phyloP scores from a whole-genome alignment of 2,329 filamentous ascomycete genomes.

The Alternaria sp. region DNA sequence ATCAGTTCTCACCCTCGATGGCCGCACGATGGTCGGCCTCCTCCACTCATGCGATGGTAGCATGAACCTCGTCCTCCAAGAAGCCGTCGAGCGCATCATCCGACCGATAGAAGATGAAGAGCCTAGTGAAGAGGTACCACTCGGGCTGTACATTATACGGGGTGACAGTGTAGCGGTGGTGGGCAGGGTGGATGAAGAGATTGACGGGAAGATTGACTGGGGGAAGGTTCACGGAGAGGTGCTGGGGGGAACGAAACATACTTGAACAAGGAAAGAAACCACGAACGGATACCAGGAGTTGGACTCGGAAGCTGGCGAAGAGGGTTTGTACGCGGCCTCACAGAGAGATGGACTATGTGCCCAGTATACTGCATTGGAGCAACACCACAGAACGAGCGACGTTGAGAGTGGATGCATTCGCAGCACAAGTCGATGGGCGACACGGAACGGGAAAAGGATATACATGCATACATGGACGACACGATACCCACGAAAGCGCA shows the following conservation, averaged over 20 bases:
- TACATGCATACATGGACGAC: constrained; percentile 12
- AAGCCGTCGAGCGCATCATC: constrained; percentile 89
- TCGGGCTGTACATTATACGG: constrained; percentile 90
- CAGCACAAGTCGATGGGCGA: background rate
- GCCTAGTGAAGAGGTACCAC: constrained; percentile 78
- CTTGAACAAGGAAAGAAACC: constrained; percentile 22
- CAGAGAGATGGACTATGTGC: background rate
- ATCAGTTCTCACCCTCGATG: constrained; percentile 89
- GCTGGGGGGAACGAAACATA: constrained; percentile 85
- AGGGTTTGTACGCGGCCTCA: background rate
- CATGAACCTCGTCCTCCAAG: constrained; percentile 88
- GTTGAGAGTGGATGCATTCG: background rate
- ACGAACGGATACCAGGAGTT: background rate
- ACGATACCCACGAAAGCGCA: constrained; percentile 27
- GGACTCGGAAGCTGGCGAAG: background rate
- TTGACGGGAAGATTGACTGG: constrained; percentile 94
- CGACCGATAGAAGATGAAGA: constrained; percentile 84
- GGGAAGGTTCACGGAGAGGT: constrained; percentile 83
- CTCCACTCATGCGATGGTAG: constrained; percentile 87
- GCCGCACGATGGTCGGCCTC: constrained; percentile 77
- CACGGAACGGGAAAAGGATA: background rate
- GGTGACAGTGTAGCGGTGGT: constrained; percentile 94
- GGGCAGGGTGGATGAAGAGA: constrained; percentile 85
- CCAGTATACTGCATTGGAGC: background rate
- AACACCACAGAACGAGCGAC: background rate